phyloP scores from a whole-genome alignment of 129 eudicot genomes.

The Pittosporum tobira region DNA sequence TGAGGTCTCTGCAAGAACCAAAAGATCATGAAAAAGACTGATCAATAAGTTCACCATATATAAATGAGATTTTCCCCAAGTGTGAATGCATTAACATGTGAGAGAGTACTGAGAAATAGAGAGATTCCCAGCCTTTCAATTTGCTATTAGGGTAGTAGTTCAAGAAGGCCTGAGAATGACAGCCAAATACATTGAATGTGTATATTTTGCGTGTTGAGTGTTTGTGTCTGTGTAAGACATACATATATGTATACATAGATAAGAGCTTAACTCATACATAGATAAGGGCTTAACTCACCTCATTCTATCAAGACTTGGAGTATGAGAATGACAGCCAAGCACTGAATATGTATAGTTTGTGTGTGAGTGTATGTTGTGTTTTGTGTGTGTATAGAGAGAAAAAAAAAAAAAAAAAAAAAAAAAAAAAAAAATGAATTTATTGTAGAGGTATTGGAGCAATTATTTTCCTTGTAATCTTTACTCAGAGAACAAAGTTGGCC shows the following conservation, averaged over 20 bases:
- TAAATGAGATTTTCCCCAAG: too few species aligned
- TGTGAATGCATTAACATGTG: too few species aligned
- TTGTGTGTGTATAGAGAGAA: conserved; percentile 2
- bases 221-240: conserved; percentile 4
- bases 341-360: too few species aligned
- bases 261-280: background rate
- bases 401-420: background rate
- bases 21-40: conserved; percentile 8
- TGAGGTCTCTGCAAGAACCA: conserved; percentile 1
- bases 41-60: background rate
- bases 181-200: conserved; percentile 9
- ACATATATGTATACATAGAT: too few species aligned
- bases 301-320: conserved; percentile 14
- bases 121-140: background rate
- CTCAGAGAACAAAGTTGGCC: background rate
- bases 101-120: background rate
- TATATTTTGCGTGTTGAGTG: background rate
- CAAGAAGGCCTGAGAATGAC: conserved; percentile 15
- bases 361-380: too few species aligned
- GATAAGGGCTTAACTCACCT: background rate
- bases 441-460: background rate
- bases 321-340: conserved; percentile 10
- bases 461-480: background rate
- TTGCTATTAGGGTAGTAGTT: background rate
- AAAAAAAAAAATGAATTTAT: background rate